Evolutionary conservation across 176 grass and related monocot genomes (phyloP), one percentile per base, ranked within the genome.

Genomic region (Thalia dealbata): DNA sequence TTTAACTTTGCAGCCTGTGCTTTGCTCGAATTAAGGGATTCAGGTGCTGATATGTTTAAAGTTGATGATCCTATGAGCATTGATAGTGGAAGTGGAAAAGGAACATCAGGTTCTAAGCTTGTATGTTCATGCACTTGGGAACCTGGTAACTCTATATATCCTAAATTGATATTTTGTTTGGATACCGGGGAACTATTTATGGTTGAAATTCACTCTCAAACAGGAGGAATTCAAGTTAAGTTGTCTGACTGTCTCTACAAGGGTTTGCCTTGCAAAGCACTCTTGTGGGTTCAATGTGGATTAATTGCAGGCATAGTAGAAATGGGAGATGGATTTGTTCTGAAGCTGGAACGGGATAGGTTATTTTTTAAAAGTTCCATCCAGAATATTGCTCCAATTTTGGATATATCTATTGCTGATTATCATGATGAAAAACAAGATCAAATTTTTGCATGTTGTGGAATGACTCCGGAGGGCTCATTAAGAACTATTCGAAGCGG

Each of bases 121-220:
- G 76, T 93, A 80, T 99, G 85, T 68, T 92, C 95, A 61, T 99
- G 90, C 90, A 93, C 85, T 79, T 99, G 95, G 95, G 85, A 93
- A 84, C 95, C 90, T 86, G 70, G 67, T 50, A 74, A 27, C 16
- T 77, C 38, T 78, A 84, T 81, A 73, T 78, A 61, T 64, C 73
- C 95, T 27, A 92, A 83, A 79, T 75, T 99, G 64, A 64, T 99
- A 62, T 88, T 90, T 84, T 99, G 95, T 71, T 78, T 99, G 74
- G 81, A 93, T 28, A 87, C 84, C 1, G 95, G 95, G 68, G 95
- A 99, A 80, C 78, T 99, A 67, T 89, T 77, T 84, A 85, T 74
- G 80, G 45, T 93, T 66, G 95, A 93, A 80, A 91, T 99, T 86
- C 75, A 75, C 78, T 83, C 83, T 67, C 76, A 91, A 77, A 61